Base-by-base conservation (phyloP, 306 rosid species). In the Sphenostylis stenocarpa region DNA sequence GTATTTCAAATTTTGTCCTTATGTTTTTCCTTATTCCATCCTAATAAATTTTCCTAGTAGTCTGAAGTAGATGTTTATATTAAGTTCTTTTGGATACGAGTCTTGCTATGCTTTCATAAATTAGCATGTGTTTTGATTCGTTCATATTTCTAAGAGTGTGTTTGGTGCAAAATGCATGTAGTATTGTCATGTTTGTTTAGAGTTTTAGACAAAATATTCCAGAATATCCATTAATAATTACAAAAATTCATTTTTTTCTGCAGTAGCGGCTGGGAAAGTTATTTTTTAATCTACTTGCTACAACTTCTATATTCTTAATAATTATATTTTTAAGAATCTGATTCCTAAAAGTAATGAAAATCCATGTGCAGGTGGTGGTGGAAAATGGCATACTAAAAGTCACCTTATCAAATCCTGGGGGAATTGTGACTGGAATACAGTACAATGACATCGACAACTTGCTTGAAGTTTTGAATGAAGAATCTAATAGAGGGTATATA, bases 381-480 rank as follows among this genome's bases (percentile, higher is more conserved):
- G 99, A 91, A 63, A 95, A 92, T 82, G 99, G 97, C 78, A 88
- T 95, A 67, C 45, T 89, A 76, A 90, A 76, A 73, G 89, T 95
- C 1, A 92, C 99, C 2, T 82, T 95, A 76, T 90, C 99, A 56
- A 91, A 88, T 58, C 97, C 99, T 0, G 97, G 70, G 44, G 99
- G 99, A 51, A 83, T 89, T 77, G 87, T 95, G 72, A 92, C 94
- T 20, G 96, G 92, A 29, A 90, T 95, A 55, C 85, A 85, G 71
- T 95, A 89, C 41, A 84, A 88, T 67, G 87, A 78, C 53, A 72
- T 92, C 19, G 91, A 88, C 78, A 95, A 95, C 85, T 82, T 92
- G 90, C 97, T 95, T 70, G 99, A 95, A 82, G 86, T 88, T 85
- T 91, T 82, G 76, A 90, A 90, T 64, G 83, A 88, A 0, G 99